Evolutionary conservation across 306 rosid species (phyloP), one percentile per base, ranked within the genome.

Genomic region (Trifolium repens): DNA sequence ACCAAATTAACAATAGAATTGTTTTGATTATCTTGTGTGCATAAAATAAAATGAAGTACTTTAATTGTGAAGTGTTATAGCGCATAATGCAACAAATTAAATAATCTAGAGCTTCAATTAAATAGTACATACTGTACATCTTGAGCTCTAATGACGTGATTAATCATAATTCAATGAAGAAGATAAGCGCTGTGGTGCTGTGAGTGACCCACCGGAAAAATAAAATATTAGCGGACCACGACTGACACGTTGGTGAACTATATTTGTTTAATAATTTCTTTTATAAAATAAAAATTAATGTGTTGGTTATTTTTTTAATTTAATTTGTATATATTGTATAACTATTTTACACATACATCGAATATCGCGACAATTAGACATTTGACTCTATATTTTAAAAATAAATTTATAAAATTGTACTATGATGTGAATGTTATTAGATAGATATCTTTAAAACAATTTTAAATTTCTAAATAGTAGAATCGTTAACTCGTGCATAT

Each of bases 171-270:
- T 24, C 52, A 75, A 35, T 64, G 19, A 72, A 19, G 61, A 44
- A 40, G 79, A 80, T 72, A 67, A 75, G 57, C 80, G 64, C 52
- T 66, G 61, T 58, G 76, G 22, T 17, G 5, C 26, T 52, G 26
- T 17, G 2, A 69, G 65, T 71, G 83, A 63, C 78, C 84, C 86
- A 82, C 86, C 40, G 68, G 87, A 78, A 80, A 69, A 82, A 67
- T 19, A 30, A 46, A 60, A 24, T 37, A 61, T 61, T 10, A 84
- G 35, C 14, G 19, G 81, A 79, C 4, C 34, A 14, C 81, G 82
- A 1, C 24, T 22, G 24, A 22, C 24, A 22, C 24, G 24, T 72
- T 52, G 80, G 16, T 35, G 59, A 73, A 30, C 42, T 62, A 62
- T 74, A 32, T 4, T 61, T 69, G 47, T 58, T 35, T 67, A 22